phyloP scores from a whole-genome alignment of 495 filamentous ascomycete genomes.

The Neurospora pannonica region DNA sequence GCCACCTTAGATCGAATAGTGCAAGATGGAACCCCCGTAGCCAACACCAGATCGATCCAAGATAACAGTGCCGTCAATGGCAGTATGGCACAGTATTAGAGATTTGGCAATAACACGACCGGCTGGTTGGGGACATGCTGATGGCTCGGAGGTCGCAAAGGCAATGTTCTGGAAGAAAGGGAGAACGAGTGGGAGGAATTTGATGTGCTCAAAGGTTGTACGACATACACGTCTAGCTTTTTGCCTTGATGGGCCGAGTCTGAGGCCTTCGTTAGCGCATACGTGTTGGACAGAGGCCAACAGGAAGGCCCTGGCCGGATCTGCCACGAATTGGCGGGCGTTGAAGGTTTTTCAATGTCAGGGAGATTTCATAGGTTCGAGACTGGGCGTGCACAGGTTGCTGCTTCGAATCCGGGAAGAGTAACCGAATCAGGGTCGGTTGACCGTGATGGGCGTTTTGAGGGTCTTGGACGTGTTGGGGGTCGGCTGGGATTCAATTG shows the following conservation, averaged over 20 bases:
- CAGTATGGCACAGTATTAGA: background rate
- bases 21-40: background rate
- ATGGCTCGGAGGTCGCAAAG: background rate
- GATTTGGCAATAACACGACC: background rate
- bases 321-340: background rate
- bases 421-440: background rate
- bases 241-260: background rate
- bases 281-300: background rate
- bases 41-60: background rate
- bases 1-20: background rate
- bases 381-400: background rate
- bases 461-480: background rate
- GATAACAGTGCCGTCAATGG: background rate
- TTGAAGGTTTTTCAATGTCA: background rate
- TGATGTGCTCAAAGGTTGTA: background rate
- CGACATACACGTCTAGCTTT: background rate
- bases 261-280: background rate
- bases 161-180: background rate
- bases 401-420: background rate
- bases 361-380: background rate
- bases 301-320: background rate
- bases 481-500: background rate
- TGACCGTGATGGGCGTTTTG: background rate
- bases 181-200: background rate
- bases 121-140: background rate